Conservation (phyloP, 2,329 filamentous ascomycete genomes). For the Zasmidium cellare region DNA sequence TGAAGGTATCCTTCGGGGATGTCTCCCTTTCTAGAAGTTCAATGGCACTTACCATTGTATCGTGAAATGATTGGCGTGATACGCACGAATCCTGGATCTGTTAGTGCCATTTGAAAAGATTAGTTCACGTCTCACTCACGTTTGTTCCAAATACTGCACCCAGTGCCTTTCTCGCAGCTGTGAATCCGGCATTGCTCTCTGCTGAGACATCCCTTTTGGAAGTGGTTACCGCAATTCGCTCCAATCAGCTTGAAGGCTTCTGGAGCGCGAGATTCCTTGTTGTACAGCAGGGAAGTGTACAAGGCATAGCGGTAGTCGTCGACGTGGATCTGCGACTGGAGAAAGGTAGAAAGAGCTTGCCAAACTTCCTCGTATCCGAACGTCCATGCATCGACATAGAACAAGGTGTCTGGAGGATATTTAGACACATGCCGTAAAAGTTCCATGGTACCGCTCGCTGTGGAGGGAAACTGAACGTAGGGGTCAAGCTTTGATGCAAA, state of each 20-base stretch:
- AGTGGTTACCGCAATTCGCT: conserved; percentile 71
- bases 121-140: conserved; percentile 14
- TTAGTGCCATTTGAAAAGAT: conserved; percentile 32
- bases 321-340: conserved; percentile 74
- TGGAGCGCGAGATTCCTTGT: conserved; percentile 42
- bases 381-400: conserved; percentile 87
- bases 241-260: conserved; percentile 71
- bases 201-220: conserved; percentile 72
- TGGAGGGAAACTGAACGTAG: conserved; percentile 57
- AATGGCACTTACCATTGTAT: conserved; percentile 30
- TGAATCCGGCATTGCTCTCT: conserved; percentile 65
- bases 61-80: conserved; percentile 78
- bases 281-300: conserved; percentile 61
- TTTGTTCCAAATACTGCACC: conserved; percentile 54
- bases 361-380: conserved; percentile 93
- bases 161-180: conserved; percentile 76
- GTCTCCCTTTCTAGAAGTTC: too few species aligned
- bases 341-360: conserved; percentile 71
- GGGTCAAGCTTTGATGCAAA: conserved; percentile 58
- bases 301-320: conserved; percentile 76
- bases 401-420: conserved; percentile 74
- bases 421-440: conserved; percentile 66
- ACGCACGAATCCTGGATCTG: conserved; percentile 58
- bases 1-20: too few species aligned
- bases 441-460: conserved; percentile 75